A percentile compares a stretch with the other conserved stretches of the same genome.
Conservation (phyloP, 108 stramenopile genomes). For the Chaetoceros tenuissimus region DNA sequence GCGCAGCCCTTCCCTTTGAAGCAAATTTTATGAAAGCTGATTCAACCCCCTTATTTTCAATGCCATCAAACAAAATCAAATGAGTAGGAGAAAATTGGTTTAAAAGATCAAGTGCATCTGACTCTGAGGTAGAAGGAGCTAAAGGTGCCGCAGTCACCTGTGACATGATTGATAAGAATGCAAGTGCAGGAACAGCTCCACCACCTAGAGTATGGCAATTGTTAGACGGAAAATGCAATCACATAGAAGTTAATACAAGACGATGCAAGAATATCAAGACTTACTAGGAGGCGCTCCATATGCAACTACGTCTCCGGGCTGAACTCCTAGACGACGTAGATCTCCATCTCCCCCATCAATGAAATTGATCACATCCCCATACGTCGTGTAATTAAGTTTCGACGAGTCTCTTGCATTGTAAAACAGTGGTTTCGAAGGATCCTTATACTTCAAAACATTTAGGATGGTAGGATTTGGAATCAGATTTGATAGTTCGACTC, state of each 20-base stretch:
- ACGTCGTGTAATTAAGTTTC: constrained; percentile 1
- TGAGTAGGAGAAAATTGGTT: constrained; percentile 5
- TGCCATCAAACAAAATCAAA: constrained; percentile 7
- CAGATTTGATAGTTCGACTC: too few relatives aligned
- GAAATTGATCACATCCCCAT: constrained; percentile 2
- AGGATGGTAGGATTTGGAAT: too few relatives aligned
- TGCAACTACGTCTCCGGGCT: constrained; percentile 4
- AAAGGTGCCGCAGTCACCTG: constrained; percentile 8
- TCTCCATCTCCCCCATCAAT: constrained; percentile 7
- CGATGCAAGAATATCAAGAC: too few relatives aligned
- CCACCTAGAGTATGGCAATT: background rate
- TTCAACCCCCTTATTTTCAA: constrained; percentile 4
- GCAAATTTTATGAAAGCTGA: constrained; percentile 5
- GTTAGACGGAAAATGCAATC: too few relatives aligned
- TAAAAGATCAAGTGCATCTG: constrained; percentile 5
- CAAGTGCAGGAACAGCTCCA: constrained; percentile 1
- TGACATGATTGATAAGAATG: constrained; percentile 6
- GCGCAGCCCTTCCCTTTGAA: background rate
- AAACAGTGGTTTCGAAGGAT: background rate
- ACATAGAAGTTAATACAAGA: too few relatives aligned
- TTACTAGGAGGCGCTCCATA: constrained; percentile 7
- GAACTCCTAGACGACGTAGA: background rate
- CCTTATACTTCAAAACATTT: background rate
- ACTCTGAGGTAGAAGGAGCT: constrained; percentile 2
- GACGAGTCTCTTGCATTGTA: constrained; percentile 2